Evolutionary conservation across 2,329 filamentous ascomycete genomes (phyloP).

Genomic region (Gliomastix tumulicola): DNA sequence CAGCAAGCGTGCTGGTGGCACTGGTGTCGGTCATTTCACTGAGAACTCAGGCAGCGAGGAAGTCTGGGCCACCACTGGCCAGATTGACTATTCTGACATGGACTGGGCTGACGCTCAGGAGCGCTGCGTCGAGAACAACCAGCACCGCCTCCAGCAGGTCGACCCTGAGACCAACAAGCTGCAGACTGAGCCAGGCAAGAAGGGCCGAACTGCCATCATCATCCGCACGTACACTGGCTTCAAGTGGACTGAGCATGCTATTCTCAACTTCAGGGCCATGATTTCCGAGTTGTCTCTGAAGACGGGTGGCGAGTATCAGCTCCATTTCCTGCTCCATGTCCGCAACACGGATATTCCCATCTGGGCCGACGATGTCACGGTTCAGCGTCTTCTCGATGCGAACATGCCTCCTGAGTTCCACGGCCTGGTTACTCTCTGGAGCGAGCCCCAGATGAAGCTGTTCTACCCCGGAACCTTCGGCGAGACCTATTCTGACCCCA

Average conservation of each 20-base stretch:
- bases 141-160: constrained; percentile 45
- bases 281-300: constrained; percentile 71
- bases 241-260: constrained; percentile 67
- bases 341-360: constrained; percentile 73
- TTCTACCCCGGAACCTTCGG: constrained; percentile 69
- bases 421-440: constrained; percentile 76
- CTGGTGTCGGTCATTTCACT: constrained; percentile 63
- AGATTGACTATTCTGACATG: constrained; percentile 47
- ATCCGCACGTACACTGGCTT: constrained; percentile 77
- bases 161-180: constrained; percentile 30
- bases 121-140: constrained; percentile 52
- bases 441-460: constrained; percentile 74
- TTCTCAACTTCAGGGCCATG: constrained; percentile 76
- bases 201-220: constrained; percentile 64
- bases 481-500: constrained; percentile 54
- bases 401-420: constrained; percentile 69
- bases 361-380: constrained; percentile 71
- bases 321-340: constrained; percentile 82
- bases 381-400: constrained; percentile 62
- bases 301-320: constrained; percentile 73
- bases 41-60: constrained; percentile 61
- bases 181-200: constrained; percentile 23
- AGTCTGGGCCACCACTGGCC: constrained; percentile 47
- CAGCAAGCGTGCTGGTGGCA: constrained; percentile 62
- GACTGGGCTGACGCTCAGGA: constrained; percentile 50